These are phyloP conservation scores for Fomitopsis pulvina DNA, from an alignment of 768 basidiomycete species.

Conservation along the genomic window DNA sequence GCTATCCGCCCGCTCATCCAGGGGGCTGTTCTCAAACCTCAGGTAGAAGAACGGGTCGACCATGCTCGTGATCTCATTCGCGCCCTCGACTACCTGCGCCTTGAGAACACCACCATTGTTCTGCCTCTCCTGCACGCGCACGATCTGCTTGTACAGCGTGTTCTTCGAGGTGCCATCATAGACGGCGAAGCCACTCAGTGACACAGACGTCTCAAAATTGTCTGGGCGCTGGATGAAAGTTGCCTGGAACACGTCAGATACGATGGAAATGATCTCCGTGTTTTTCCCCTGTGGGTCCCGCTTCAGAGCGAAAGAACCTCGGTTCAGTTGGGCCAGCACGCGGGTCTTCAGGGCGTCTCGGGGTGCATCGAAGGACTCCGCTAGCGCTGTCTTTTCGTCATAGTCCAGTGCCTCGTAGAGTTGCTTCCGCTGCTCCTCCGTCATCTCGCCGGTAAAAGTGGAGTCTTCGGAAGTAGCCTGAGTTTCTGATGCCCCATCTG, in stretches of 20 bases:
- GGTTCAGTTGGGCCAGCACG: slow-evolving; percentile 71
- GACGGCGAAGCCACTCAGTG: slow-evolving; percentile 80
- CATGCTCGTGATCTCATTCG: slow-evolving; percentile 10
- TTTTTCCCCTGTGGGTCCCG: slow-evolving; percentile 58
- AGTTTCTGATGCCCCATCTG: slow-evolving; percentile 6
- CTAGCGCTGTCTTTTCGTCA: slow-evolving; percentile 77
- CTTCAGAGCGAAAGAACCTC: slow-evolving; percentile 82
- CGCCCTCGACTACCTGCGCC: slow-evolving; percentile 11
- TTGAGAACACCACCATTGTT: slow-evolving; percentile 17
- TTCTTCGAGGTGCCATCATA: slow-evolving; percentile 85
- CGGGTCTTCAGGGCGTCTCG: slow-evolving; percentile 76
- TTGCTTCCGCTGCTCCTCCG: slow-evolving; percentile 84
- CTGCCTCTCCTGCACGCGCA: slow-evolving; percentile 59
- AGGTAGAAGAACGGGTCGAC: slow-evolving; percentile 77
- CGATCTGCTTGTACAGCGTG: slow-evolving; percentile 85
- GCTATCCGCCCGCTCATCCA: slow-evolving; percentile 88
- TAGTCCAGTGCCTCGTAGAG: slow-evolving; percentile 89
- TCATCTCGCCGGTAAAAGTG: slow-evolving; percentile 64
- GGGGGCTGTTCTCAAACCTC: slow-evolving; percentile 87
- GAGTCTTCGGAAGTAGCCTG: slow-evolving; percentile 39
- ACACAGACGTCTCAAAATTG: slow-evolving; percentile 79
- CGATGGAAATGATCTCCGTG: slow-evolving; percentile 74
- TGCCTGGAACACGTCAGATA: slow-evolving; percentile 84
- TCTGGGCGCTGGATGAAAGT: slow-evolving; percentile 80
- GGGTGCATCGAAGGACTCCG: slow-evolving; percentile 62